Conservation (phyloP, 1,284 basidiomycete genomes). For the Trichosporon coremiiforme region DNA sequence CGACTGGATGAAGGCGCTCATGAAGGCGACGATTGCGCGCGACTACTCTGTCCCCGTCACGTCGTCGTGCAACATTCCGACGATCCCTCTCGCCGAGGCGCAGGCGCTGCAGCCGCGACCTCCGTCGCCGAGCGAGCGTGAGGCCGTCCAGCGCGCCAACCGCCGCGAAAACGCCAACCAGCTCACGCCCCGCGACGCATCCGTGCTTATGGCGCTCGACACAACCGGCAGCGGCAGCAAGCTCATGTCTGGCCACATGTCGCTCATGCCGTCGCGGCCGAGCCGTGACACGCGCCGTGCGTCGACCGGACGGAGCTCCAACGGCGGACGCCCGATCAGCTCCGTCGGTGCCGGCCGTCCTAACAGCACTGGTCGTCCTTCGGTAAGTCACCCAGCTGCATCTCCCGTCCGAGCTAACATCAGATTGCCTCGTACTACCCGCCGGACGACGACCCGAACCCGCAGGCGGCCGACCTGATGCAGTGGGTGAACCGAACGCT, state of each 20-base stretch:
- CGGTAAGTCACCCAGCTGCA: neutral
- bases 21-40: slow-evolving; percentile 95
- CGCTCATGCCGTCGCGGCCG: slow-evolving; percentile 43
- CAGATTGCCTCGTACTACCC: slow-evolving; percentile 38
- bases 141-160: slow-evolving; percentile 83
- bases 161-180: slow-evolving; percentile 86
- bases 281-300: slow-evolving; percentile 52
- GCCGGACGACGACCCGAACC: slow-evolving; percentile 34
- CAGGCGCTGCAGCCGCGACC: slow-evolving; percentile 95
- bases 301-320: slow-evolving; percentile 29
- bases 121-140: slow-evolving; percentile 84
- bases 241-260: slow-evolving; percentile 18
- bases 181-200: slow-evolving; percentile 81
- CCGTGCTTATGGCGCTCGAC: slow-evolving; percentile 62
- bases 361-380: slow-evolving; percentile 19
- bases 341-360: slow-evolving; percentile 11
- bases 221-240: slow-evolving; percentile 37
- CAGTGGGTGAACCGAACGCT: slow-evolving; percentile 84
- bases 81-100: slow-evolving; percentile 90
- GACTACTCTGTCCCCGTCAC: slow-evolving; percentile 91
- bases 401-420: slow-evolving; percentile 1
- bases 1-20: slow-evolving; percentile 99
- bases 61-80: slow-evolving; percentile 95
- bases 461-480: slow-evolving; percentile 62
- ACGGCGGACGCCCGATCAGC: slow-evolving; percentile 20